Evolutionary conservation across 2,329 filamentous ascomycete genomes (phyloP).

Genomic region (Whalleya microplaca): DNA sequence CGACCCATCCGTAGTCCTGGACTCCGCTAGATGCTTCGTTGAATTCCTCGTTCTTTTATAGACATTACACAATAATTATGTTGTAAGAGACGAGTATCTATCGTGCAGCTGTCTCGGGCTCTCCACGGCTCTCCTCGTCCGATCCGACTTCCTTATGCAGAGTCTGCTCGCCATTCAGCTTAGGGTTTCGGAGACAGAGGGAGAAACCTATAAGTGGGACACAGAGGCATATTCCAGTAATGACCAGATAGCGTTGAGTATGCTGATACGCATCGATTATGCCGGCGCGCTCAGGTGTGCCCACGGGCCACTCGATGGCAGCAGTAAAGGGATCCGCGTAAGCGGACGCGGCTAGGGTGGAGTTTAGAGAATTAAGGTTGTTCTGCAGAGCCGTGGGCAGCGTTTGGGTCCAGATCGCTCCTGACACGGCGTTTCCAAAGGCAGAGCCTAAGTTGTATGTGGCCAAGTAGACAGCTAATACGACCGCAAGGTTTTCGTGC

Average conservation of each 20-base stretch:
- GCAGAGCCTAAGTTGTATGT: conserved; percentile 67
- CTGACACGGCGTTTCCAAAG: conserved; percentile 62
- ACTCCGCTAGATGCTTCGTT: too few species aligned
- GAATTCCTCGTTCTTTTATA: too few species aligned
- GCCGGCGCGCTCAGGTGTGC: conserved; percentile 46
- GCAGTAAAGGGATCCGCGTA: conserved; percentile 43
- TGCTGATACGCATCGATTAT: conserved; percentile 51
- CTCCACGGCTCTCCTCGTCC: too few species aligned
- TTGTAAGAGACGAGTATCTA: too few species aligned
- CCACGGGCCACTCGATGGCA: conserved; percentile 43
- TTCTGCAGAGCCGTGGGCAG: conserved; percentile 50
- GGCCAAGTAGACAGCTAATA: conserved; percentile 66
- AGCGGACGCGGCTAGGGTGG: conserved; percentile 40
- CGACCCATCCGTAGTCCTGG: too few species aligned
- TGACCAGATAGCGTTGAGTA: conserved; percentile 50
- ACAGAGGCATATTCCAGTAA: conserved; percentile 53
- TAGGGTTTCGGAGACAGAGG: too few species aligned
- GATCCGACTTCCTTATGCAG: too few species aligned
- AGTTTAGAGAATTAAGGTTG: conserved; percentile 38
- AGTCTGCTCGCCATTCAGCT: too few species aligned
- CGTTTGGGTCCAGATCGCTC: conserved; percentile 64
- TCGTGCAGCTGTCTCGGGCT: too few species aligned
- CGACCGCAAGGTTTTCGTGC: conserved; percentile 62
- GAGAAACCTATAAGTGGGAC: conserved; percentile 26
- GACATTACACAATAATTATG: too few species aligned